These are phyloP conservation scores for Paramecium pentaurelia DNA, from an alignment of 73 alveolate genomes.

Conservation along the genomic window DNA sequence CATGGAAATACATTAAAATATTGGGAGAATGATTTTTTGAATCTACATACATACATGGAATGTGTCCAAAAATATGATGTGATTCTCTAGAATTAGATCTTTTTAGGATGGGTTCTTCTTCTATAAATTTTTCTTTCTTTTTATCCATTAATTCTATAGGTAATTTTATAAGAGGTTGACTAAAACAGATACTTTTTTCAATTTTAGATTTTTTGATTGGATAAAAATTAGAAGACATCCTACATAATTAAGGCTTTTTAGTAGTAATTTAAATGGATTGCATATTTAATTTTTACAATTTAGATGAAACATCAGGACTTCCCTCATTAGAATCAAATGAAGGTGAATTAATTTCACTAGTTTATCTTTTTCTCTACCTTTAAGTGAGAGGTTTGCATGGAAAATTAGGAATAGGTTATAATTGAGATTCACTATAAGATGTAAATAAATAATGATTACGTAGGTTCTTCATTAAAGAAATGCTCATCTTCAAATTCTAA, in stretches of 20 bases:
- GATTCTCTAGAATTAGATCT: not conserved
- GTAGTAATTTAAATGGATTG: not conserved
- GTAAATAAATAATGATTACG: not conserved
- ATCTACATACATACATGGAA: slow-evolving; percentile 74
- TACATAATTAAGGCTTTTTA: not conserved
- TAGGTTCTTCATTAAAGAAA: not conserved
- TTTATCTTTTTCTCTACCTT: not conserved
- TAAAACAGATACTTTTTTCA: not conserved
- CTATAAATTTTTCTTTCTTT: not conserved
- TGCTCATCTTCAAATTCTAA: not conserved
- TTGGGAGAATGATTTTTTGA: slow-evolving; percentile 69
- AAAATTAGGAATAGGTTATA: not conserved
- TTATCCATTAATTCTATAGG: not conserved
- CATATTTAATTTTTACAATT: not conserved
- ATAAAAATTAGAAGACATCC: not conserved
- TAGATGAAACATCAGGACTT: not conserved
- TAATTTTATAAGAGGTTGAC: not conserved
- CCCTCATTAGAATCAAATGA: not conserved
- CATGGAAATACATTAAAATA: slow-evolving; percentile 81
- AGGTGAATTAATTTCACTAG: not conserved
- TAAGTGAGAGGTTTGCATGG: not conserved
- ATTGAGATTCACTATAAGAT: not conserved
- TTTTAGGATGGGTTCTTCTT: not conserved
- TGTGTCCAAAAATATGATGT: not conserved
- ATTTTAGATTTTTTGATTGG: not conserved